These are phyloP conservation scores for Brassica juncea DNA, from an alignment of 345 rosid species.

Conservation along the genomic window DNA sequence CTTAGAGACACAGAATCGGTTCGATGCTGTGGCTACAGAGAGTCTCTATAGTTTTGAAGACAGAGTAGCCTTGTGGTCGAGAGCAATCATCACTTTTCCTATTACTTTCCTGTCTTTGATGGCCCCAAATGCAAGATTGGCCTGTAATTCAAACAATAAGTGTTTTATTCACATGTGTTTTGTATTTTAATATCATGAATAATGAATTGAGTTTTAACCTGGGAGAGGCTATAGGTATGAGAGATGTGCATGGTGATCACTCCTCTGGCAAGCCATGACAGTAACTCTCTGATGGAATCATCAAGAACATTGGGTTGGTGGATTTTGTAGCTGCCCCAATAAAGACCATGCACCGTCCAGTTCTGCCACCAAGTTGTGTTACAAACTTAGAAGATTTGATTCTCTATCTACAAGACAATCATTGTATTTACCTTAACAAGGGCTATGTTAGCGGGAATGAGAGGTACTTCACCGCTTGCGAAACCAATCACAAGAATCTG, in stretches of 20 bases:
- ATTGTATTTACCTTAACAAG: constrained; percentile 77
- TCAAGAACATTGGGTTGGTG: constrained; percentile 65
- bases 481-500: constrained; percentile 88
- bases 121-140: constrained; percentile 74
- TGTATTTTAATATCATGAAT: not conserved
- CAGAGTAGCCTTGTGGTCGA: constrained; percentile 43
- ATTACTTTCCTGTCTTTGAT: constrained; percentile 85
- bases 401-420: not conserved
- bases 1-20: not conserved
- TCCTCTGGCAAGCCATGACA: constrained; percentile 76
- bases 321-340: constrained; percentile 83
- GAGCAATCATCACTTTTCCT: constrained; percentile 81
- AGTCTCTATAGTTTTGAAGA: constrained; percentile 61
- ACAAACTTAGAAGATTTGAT: not conserved
- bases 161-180: not conserved
- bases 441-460: constrained; percentile 83
- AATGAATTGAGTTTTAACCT: constrained; percentile 48
- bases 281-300: constrained; percentile 73
- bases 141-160: constrained; percentile 44
- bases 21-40: not conserved
- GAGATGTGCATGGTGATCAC: constrained; percentile 71
- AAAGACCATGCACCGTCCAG: constrained; percentile 97
- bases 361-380: constrained; percentile 53
- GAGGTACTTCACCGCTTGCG: constrained; percentile 86
- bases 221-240: constrained; percentile 60